phyloP scores from a whole-genome alignment of 768 basidiomycete genomes.

The Boletus vermiculosoides region DNA sequence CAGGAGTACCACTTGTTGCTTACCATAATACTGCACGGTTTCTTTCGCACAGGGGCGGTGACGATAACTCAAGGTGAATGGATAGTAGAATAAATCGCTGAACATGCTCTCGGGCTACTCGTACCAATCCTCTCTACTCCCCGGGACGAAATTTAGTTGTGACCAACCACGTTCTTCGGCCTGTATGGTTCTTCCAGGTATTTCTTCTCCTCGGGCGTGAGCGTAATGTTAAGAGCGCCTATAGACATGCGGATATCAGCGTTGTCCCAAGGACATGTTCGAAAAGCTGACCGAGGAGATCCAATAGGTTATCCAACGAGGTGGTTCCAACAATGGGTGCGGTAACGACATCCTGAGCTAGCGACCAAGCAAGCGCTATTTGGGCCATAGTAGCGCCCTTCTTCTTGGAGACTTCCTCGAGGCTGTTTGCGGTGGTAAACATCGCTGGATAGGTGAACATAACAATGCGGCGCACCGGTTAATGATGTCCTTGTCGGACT shows the following conservation, averaged over 20 bases:
- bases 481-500: conserved; percentile 11
- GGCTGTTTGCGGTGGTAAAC: not conserved
- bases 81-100: not conserved
- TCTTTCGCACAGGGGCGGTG: no score
- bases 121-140: not conserved
- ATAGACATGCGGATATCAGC: not conserved
- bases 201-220: conserved; percentile 10
- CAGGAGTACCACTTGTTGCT: no score
- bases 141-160: conserved; percentile 25
- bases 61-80: not conserved
- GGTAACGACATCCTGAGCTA: conserved; percentile 7
- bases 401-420: conserved; percentile 8
- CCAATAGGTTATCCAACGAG: conserved; percentile 8
- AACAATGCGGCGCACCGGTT: not conserved
- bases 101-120: not conserved
- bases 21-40: no score
- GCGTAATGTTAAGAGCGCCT: conserved; percentile 7
- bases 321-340: conserved; percentile 10
- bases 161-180: conserved; percentile 41
- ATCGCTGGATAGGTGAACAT: not conserved
- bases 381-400: conserved; percentile 1
- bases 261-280: not conserved
- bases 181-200: conserved; percentile 12
- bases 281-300: conserved; percentile 6
- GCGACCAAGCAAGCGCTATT: conserved; percentile 3